Evolutionary conservation across 139 green algal genomes (phyloP).

Genomic region (Chlorella sp.): DNA sequence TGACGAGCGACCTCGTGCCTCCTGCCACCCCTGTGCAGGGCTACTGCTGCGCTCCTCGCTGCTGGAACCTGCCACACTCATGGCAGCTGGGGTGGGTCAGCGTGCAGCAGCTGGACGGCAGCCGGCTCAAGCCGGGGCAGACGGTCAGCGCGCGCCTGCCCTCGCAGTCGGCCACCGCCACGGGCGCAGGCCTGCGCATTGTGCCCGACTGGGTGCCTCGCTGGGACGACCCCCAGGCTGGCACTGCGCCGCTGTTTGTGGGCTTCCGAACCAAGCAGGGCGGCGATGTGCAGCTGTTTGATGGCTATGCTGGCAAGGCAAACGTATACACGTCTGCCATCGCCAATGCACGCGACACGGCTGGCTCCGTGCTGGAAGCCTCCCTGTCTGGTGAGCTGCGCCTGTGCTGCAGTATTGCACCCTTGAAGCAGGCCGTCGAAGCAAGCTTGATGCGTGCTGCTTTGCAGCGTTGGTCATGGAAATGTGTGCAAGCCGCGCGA

Average conservation of each 20-base stretch:
- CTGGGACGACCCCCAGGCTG: no score
- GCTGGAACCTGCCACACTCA: conserved; percentile 47
- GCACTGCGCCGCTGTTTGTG: neutral
- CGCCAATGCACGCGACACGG: no score
- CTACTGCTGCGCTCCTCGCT: conserved; percentile 38
- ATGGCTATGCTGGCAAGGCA: neutral
- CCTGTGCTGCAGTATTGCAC: no score
- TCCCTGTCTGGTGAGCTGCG: no score
- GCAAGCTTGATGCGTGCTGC: no score
- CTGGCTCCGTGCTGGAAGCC: no score
- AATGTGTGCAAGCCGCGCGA: no score
- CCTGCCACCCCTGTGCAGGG: conserved; percentile 34
- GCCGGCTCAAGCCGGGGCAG: conserved; percentile 16
- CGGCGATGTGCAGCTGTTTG: neutral
- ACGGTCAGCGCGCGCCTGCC: neutral
- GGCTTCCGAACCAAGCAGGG: conserved; percentile 28
- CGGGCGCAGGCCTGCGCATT: neutral
- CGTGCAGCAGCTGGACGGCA: conserved; percentile 23
- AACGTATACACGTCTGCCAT: conserved; percentile 21
- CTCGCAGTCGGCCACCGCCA: conserved; percentile 1
- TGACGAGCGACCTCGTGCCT: neutral
- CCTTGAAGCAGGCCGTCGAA: no score
- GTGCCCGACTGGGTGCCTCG: conserved; percentile 16
- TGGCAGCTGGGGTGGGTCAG: conserved; percentile 48
- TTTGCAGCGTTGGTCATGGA: no score